Percentiles rank a stretch among this genome's conserved stretches.
Evolutionary conservation across 345 rosid genomes (phyloP).

Genomic region (Corymbia maculata): DNA sequence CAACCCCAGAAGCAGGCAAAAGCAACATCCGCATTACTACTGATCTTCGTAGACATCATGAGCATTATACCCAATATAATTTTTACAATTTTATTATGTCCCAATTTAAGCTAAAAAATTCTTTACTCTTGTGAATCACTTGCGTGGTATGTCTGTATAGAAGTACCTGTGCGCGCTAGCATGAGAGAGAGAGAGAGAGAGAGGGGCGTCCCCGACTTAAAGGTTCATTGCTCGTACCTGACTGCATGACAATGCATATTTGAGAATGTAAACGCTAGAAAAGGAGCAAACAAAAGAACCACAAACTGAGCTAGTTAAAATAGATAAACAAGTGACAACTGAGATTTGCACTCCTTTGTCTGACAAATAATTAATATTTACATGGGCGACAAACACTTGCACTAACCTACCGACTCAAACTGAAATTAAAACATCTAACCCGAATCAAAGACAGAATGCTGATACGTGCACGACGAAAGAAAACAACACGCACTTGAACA

Average conservation of each 20-base stretch:
- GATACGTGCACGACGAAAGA: not conserved
- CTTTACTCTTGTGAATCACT: not conserved
- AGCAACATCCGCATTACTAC: not conserved
- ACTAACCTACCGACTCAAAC: not conserved
- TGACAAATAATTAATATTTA: not conserved
- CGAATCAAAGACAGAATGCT: not conserved
- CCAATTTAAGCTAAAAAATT: not conserved
- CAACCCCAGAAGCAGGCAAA: not conserved
- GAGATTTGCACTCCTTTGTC: not conserved
- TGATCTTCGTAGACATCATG: not conserved
- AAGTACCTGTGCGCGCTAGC: not conserved
- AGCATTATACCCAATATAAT: not conserved
- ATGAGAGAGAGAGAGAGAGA: no score
- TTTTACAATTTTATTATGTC: not conserved
- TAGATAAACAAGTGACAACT: not conserved
- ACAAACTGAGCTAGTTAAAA: not conserved
- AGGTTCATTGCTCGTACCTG: not conserved
- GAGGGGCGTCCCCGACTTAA: no score
- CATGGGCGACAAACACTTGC: not conserved
- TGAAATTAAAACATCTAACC: not conserved
- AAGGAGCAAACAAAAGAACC: not conserved
- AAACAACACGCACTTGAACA: not conserved
- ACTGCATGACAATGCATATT: not conserved
- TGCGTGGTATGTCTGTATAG: not conserved
- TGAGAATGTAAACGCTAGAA: not conserved